Base-by-base conservation (phyloP, 1,284 basidiomycete species). In the Ganoderma sinense region DNA sequence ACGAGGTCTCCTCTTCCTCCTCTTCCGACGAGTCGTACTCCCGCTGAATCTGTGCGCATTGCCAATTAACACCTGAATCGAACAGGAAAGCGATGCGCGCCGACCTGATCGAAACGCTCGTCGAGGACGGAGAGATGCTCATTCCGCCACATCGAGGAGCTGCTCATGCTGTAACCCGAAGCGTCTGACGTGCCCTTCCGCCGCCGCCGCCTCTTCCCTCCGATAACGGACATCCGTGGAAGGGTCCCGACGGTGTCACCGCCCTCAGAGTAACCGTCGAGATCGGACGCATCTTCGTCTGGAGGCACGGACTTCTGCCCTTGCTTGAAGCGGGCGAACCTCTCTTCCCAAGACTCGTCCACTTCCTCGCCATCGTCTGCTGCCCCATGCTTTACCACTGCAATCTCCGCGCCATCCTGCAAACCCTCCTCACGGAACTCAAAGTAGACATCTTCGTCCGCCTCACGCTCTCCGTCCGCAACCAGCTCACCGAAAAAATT, bases 81-180 rank as follows among this genome's bases (percentile, higher is more conserved):
- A 18, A n/a, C 4, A 6, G 13, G 36, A 48, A 2, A 7, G 2
- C 26, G 10, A 55, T n/a, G 7, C 36, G 2, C 29, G 31, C 64
- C 39, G 40, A 96, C 96, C 87, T 95, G 90, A 76, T 99, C 97
- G 77, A 99, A 99, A 14, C 91, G 90, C 75, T 98, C 96, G 78
- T 99, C 98, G 36, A 99, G 86, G 6, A 91, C 92, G 59, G 94
- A 90, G 43, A 99, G 83, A 0, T 95, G 92, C 75, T 97, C 91
- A 76, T 96, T 99, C 53, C 98, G 88, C 82, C 91, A 95, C 94
- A 99, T 97, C 31, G 96, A 96, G 3, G 96, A 97, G 75, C 95
- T 97, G 78, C 94, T 97, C 97, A 99, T 99, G 79, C 93, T 95
- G 85, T 97, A 97, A 14, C 95, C 95, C 26, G 95, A 95, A 2